Evolutionary conservation across 2,329 filamentous ascomycete species (phyloP), one percentile per base, ranked within the genome.

Genomic region (Trichoderma oligosporum): DNA sequence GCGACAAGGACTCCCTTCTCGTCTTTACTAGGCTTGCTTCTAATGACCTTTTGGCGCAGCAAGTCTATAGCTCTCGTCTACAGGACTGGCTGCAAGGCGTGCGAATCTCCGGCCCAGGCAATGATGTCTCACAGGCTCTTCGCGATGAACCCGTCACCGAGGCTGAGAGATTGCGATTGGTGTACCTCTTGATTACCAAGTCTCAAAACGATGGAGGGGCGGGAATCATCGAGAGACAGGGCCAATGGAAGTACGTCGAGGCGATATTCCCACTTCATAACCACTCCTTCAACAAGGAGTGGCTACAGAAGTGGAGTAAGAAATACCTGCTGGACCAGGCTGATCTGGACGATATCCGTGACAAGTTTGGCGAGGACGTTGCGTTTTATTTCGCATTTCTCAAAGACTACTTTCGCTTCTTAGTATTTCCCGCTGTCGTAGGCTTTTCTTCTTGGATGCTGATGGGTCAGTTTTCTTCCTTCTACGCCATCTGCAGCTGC

Each of bases 371-470:
- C 47, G 87, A 93, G 71, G 87, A 84, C 69, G 88, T 97, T 58
- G 93, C 89, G 33, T 96, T 95, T 71, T 97, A 97, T 76, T 97
- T 96, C 70, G 91, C 92, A 36, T 97, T 97, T 68, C 81, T 95
- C 29, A 89, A 96, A 68, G 87, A 87, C 31, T 97, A 97, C 73
- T 95, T 96, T 68, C 80, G 84, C 58, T 96, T 95, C 68, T 78
- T 96, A 24, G 73, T 89, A n/a, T 87, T 93, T 59, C 91, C 91
- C 0, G 89, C 92, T 1, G 84, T 78, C 4, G 85, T 94, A 64
- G 93, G 93, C 3, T 78, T 89, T 38, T 78, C 82, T 1, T 83
- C 87, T 11, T 97, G 91, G 89, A 71, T 92, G 27, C 76, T 96
- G n/a, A 78, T 96, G 0, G 91, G 91, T 7, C 83, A 87, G 57